A percentile compares a stretch with the other conserved stretches of the same genome.
phyloP scores from a whole-genome alignment of 2,329 filamentous ascomycete species.

The Talaromyces sp. region DNA sequence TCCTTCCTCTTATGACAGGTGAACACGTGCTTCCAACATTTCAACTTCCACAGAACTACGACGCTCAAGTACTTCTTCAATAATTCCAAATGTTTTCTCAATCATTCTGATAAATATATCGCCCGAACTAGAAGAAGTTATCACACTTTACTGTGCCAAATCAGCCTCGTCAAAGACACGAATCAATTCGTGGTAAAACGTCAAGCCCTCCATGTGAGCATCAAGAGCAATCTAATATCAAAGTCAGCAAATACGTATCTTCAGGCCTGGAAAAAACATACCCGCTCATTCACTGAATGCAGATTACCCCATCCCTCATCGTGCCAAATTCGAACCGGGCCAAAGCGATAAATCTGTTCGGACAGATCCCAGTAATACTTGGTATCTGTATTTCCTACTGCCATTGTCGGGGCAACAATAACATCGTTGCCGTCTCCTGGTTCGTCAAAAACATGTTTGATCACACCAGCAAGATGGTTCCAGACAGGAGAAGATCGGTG shows the following conservation, averaged over 20 bases:
- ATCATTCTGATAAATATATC: too few relatives aligned
- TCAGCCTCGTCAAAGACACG: conserved; percentile 9
- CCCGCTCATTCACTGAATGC: conserved; percentile 11
- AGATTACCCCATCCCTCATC: background rate
- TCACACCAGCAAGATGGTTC: background rate
- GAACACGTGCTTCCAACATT: background rate
- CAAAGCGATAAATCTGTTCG: conserved; percentile 49
- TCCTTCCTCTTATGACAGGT: background rate
- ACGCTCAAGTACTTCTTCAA: background rate
- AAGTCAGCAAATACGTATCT: background rate
- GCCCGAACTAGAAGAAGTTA: too few relatives aligned
- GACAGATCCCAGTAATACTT: conserved; percentile 51
- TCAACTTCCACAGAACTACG: background rate
- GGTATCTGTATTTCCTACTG: conserved; percentile 53
- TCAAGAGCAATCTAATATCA: conserved; percentile 5
- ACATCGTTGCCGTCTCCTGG: background rate
- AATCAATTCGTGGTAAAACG: conserved; percentile 6
- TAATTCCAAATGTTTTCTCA: background rate
- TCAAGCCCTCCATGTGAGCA: background rate
- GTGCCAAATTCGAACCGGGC: conserved; percentile 25
- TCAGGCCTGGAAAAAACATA: background rate
- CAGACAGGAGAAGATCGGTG: background rate
- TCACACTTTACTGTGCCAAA: background rate
- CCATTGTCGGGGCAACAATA: conserved; percentile 34
- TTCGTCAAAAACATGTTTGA: conserved; percentile 1